These are phyloP conservation scores for Eucommia ulmoides DNA, from an alignment of 257 asterid species.

Conservation along the genomic window DNA sequence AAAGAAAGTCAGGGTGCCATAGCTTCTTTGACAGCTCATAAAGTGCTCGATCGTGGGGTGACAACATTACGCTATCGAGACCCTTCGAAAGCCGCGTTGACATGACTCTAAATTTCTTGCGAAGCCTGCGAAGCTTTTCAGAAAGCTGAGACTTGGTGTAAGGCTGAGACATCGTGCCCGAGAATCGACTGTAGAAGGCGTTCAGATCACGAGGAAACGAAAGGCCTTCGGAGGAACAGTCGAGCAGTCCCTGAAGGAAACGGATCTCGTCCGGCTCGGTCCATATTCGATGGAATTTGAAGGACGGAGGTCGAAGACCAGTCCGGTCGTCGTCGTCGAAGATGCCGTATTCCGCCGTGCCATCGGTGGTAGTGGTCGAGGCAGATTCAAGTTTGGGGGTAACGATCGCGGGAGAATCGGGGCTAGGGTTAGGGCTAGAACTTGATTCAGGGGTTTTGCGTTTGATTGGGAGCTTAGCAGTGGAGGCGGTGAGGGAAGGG, in stretches of 20 bases:
- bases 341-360: neutral
- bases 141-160: constrained; percentile 76
- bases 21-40: constrained; percentile 42
- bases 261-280: constrained; percentile 89
- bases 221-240: constrained; percentile 31
- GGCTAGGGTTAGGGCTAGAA: neutral
- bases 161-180: constrained; percentile 68
- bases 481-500: constrained; percentile 10
- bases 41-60: constrained; percentile 58
- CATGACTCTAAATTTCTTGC: constrained; percentile 61
- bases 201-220: constrained; percentile 62
- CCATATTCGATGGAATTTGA: constrained; percentile 82
- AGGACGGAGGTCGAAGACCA: constrained; percentile 32
- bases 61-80: constrained; percentile 31
- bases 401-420: constrained; percentile 6
- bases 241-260: constrained; percentile 51
- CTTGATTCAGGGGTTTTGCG: constrained; percentile 49
- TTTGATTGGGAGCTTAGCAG: constrained; percentile 73
- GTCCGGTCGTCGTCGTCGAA: neutral
- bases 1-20: constrained; percentile 58
- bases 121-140: constrained; percentile 71
- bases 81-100: constrained; percentile 47
- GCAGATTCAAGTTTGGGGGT: constrained; percentile 5
- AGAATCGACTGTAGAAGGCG: constrained; percentile 55
- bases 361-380: neutral